A percentile compares a stretch with the other conserved stretches of the same genome.
Evolutionary conservation across 23 red algal genomes (phyloP).

Genomic region (Gracilaria domingensis): DNA sequence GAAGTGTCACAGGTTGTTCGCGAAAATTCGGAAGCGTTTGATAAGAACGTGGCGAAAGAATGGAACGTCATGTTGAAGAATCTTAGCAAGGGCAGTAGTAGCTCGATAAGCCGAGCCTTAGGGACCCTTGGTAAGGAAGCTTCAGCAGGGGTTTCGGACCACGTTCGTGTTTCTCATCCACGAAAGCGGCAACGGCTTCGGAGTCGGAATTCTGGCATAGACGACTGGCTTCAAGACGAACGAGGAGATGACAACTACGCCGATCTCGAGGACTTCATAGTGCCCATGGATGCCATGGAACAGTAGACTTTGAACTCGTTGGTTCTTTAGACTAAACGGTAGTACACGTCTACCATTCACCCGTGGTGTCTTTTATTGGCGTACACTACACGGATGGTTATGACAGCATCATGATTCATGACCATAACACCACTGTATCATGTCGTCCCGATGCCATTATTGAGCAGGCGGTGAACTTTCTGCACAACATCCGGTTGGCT

Average conservation of each 20-base stretch:
- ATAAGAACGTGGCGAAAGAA: neutral
- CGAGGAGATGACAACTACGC: constrained; percentile 72
- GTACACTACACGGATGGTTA: too few species aligned
- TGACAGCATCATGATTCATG: neutral
- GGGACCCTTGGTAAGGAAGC: constrained; percentile 2
- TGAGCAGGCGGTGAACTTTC: neutral
- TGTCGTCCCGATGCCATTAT: too few species aligned
- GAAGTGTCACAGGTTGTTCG: constrained; percentile 40
- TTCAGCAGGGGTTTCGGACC: constrained; percentile 15
- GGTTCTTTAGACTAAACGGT: neutral
- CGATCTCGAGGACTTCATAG: constrained; percentile 89
- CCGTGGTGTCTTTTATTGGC: neutral
- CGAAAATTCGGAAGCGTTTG: constrained; percentile 4
- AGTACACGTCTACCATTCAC: neutral
- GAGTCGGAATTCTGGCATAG: constrained; percentile 74
- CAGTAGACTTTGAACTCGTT: neutral
- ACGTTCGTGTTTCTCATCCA: constrained; percentile 26
- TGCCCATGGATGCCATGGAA: constrained; percentile 52
- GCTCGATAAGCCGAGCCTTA: neutral
- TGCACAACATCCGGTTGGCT: neutral
- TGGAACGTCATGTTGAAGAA: constrained; percentile 15
- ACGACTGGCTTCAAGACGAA: constrained; percentile 76
- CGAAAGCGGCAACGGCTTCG: constrained; percentile 53
- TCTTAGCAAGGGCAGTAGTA: neutral
- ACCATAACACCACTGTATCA: too few species aligned